A percentile compares a stretch with the other conserved stretches of the same genome.
phyloP scores from a whole-genome alignment of 2,329 filamentous ascomycete species.

The Cladophialophora psammophila region DNA sequence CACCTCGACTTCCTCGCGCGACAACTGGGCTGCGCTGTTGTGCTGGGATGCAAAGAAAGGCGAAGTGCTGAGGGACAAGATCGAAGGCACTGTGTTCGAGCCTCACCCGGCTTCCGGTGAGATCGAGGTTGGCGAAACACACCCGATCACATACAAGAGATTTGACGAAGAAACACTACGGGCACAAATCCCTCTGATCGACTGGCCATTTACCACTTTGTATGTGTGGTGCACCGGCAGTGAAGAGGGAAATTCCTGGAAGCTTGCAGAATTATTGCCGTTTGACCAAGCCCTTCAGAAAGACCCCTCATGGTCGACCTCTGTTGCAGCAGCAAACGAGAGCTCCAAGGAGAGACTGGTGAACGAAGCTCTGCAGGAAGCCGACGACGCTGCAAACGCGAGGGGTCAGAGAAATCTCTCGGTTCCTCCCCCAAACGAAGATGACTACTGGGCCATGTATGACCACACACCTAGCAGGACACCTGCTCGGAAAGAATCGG shows the following conservation, averaged over 20 bases:
- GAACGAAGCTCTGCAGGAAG: slow-evolving; percentile 47
- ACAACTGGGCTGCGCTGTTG: slow-evolving; percentile 66
- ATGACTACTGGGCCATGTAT: slow-evolving; percentile 71
- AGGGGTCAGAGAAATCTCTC: slow-evolving; percentile 36
- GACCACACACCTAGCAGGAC: slow-evolving; percentile 63
- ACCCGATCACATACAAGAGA: slow-evolving; percentile 63
- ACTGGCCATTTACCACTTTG: slow-evolving; percentile 62
- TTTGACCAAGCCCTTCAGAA: slow-evolving; percentile 58
- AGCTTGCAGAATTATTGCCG: slow-evolving; percentile 65
- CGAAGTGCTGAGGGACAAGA: slow-evolving; percentile 60
- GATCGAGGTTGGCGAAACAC: slow-evolving; percentile 67
- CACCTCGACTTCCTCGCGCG: slow-evolving; percentile 52
- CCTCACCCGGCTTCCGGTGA: slow-evolving; percentile 71
- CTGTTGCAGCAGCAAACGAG: slow-evolving; percentile 63
- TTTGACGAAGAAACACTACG: slow-evolving; percentile 69
- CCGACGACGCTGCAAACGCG: slow-evolving; percentile 39
- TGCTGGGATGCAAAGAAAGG: slow-evolving; percentile 65
- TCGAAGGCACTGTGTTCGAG: slow-evolving; percentile 64
- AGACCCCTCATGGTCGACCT: slow-evolving; percentile 60
- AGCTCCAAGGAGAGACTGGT: slow-evolving; percentile 48
- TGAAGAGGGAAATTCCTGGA: slow-evolving; percentile 64
- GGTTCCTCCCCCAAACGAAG: slow-evolving; percentile 61
- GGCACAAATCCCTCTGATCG: slow-evolving; percentile 59
- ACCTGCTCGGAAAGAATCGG: slow-evolving; percentile 52
- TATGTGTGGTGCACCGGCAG: slow-evolving; percentile 69